Evolutionary conservation across 1,284 basidiomycete species (phyloP).

Genomic region (Cutaneotrichosporon spelunceum): DNA sequence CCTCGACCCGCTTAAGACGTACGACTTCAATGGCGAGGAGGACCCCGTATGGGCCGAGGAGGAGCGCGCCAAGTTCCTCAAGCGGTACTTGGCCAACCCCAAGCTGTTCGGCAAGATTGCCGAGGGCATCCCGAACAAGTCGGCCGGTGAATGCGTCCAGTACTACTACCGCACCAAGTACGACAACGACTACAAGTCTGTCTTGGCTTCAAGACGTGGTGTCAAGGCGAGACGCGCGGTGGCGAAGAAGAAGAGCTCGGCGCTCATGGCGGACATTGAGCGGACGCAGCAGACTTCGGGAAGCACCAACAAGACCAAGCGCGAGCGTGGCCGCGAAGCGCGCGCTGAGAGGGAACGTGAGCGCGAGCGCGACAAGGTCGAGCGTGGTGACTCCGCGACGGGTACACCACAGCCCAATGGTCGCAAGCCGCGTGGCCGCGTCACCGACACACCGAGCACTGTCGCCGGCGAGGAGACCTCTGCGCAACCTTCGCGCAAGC

Average conservation of each 20-base stretch:
- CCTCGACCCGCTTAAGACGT: conserved; percentile 73
- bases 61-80: conserved; percentile 75
- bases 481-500: conserved; percentile 18
- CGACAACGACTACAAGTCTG: conserved; percentile 72
- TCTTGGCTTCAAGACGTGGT: conserved; percentile 56
- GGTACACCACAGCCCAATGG: conserved; percentile 12
- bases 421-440: conserved; percentile 12
- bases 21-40: conserved; percentile 65
- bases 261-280: conserved; percentile 42
- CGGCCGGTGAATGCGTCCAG: conserved; percentile 80
- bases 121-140: conserved; percentile 76
- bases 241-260: conserved; percentile 43
- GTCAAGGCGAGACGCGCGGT: conserved; percentile 56
- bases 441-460: conserved; percentile 6
- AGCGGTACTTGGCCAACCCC: conserved; percentile 77
- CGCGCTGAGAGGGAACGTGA: conserved; percentile 4
- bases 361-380: background rate
- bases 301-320: conserved; percentile 4
- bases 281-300: conserved; percentile 32
- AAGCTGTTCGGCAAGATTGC: conserved; percentile 87
- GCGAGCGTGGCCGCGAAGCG: conserved; percentile 13
- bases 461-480: conserved; percentile 3
- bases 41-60: conserved; percentile 78
- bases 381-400: conserved; percentile 1
- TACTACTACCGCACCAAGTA: conserved; percentile 97